Conservation (phyloP, 257 asterid genomes). For the Leptodermis oblonga region DNA sequence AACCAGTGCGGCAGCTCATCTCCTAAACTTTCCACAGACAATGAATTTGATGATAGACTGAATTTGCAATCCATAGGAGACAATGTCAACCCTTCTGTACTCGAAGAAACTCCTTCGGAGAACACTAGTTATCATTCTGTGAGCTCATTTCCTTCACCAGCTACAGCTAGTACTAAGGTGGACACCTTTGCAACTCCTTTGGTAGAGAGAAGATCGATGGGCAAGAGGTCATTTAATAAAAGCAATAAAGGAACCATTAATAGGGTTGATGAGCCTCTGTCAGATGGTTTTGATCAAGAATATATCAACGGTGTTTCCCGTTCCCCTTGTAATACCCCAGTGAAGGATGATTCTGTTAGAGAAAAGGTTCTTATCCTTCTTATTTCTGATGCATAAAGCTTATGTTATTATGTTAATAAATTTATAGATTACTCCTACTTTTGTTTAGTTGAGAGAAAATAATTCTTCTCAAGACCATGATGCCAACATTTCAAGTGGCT, state of each 20-base stretch:
- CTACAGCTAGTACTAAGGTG: conserved; percentile 21
- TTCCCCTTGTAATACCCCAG: conserved; percentile 22
- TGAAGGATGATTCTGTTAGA: conserved; percentile 19
- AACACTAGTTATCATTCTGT: conserved; percentile 23
- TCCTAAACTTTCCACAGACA: conserved; percentile 22
- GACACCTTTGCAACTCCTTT: conserved; percentile 31
- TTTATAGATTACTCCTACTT: conserved; percentile 4
- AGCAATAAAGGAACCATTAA: conserved; percentile 28
- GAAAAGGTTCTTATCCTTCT: conserved; percentile 30
- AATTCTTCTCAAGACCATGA: conserved; percentile 26
- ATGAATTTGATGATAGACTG: conserved; percentile 33
- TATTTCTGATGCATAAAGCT: background rate
- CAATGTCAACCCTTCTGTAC: conserved; percentile 25
- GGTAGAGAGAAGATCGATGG: conserved; percentile 31
- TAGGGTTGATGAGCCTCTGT: conserved; percentile 30
- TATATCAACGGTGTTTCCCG: conserved; percentile 29
- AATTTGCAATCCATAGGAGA: conserved; percentile 19
- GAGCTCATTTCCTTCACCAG: conserved; percentile 14
- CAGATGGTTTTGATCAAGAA: conserved; percentile 36
- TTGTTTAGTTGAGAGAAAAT: conserved; percentile 39
- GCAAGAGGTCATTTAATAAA: conserved; percentile 24
- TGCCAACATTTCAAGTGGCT: conserved; percentile 21
- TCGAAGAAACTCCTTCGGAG: conserved; percentile 29
- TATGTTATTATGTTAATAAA: background rate
- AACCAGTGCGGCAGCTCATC: conserved; percentile 33